A percentile compares a stretch with the other conserved stretches of the same genome.
Conservation (phyloP, 176 grass and related monocot genomes). For the Alloteropsis semialata region DNA sequence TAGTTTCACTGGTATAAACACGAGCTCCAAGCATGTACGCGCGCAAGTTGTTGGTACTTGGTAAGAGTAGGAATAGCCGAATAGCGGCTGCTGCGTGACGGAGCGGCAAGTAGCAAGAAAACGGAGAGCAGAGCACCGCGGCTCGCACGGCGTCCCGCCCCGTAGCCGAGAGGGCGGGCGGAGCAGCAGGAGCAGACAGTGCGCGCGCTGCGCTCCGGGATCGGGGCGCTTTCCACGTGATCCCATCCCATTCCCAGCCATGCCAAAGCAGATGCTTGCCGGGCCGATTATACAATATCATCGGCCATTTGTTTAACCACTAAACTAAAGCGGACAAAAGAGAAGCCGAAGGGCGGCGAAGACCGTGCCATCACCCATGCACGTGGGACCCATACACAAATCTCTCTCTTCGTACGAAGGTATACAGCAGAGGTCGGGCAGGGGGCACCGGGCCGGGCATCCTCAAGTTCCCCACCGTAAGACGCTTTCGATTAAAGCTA, state of each 20-base stretch:
- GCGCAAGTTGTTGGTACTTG: too few species aligned
- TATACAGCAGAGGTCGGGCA: neutral
- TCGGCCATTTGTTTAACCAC: neutral
- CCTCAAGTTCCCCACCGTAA: neutral
- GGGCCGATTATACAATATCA: slow-evolving; percentile 42
- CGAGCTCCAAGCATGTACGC: too few species aligned
- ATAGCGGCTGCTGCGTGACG: slow-evolving; percentile 10
- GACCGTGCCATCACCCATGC: neutral
- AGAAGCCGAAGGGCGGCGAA: slow-evolving; percentile 34
- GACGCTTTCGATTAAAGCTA: slow-evolving; percentile 40
- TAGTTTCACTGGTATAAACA: neutral
- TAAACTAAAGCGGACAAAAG: slow-evolving; percentile 30
- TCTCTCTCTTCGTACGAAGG: neutral
- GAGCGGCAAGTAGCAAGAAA: neutral
- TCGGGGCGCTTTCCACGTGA: slow-evolving; percentile 56
- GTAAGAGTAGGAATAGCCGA: too few species aligned
- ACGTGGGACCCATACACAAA: neutral
- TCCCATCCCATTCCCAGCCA: neutral
- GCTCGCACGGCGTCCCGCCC: neutral
- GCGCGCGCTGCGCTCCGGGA: slow-evolving; percentile 27
- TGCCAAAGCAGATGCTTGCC: slow-evolving; percentile 62
- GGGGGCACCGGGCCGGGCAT: neutral
- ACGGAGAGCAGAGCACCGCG: neutral
- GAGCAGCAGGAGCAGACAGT: neutral
- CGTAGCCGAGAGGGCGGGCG: neutral